Evolutionary conservation across 2,329 filamentous ascomycete species (phyloP).

Genomic region (Apiospora hydei): DNA sequence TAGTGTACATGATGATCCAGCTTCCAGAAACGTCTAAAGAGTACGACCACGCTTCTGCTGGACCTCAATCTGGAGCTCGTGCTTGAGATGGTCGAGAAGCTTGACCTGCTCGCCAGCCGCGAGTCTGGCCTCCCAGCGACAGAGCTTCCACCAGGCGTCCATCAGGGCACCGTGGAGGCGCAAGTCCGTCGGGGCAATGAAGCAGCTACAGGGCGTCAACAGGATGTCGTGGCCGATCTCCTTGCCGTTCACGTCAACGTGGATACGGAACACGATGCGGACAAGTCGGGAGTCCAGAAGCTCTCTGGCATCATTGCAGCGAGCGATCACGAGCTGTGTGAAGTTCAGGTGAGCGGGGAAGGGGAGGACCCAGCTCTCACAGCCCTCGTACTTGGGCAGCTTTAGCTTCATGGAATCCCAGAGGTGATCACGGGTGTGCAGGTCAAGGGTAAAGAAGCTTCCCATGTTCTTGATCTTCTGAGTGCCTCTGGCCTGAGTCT

Average conservation of each 20-base stretch:
- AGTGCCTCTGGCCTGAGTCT: neutral
- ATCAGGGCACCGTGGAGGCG: neutral
- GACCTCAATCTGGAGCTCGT: neutral
- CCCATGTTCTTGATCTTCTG: neutral
- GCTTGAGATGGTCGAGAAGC: neutral
- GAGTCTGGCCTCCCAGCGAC: neutral
- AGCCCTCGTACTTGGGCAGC: neutral
- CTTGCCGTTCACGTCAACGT: neutral
- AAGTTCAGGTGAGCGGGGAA: neutral
- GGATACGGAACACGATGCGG: neutral
- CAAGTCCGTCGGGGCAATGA: neutral
- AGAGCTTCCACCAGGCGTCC: neutral
- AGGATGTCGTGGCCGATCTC: neutral
- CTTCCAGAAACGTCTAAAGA: neutral
- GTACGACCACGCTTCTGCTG: neutral
- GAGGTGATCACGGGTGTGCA: neutral
- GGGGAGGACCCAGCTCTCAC: neutral
- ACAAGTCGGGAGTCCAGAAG: neutral
- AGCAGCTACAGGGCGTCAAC: neutral
- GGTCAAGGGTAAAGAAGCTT: neutral
- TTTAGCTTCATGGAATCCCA: neutral
- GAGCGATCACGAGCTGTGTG: rapidly evolving
- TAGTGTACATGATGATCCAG: neutral
- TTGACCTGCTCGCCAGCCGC: neutral
- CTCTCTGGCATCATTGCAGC: neutral